These are phyloP conservation scores for Blastobotrys muscicola DNA, from an alignment of 805 yeast genomes.

Conservation along the genomic window DNA sequence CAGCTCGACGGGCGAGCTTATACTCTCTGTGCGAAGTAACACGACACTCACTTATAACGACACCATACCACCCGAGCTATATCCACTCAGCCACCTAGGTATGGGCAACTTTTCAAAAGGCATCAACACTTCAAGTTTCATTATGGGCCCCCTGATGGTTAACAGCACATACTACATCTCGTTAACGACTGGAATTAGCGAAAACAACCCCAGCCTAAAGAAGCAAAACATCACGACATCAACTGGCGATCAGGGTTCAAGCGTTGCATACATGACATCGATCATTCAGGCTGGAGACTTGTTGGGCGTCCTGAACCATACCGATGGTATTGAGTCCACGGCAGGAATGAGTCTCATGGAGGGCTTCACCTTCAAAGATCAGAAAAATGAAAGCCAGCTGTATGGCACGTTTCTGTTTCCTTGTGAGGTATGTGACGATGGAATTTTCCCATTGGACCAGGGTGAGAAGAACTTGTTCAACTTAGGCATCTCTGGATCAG, in stretches of 20 bases:
- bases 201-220: slow-evolving; percentile 15
- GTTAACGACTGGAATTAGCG: slow-evolving; percentile 12
- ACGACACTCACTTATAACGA: slow-evolving; percentile 1
- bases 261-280: slow-evolving; percentile 49
- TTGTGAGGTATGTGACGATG: slow-evolving; percentile 6
- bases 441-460: slow-evolving; percentile 4
- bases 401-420: slow-evolving; percentile 14
- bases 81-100: slow-evolving; percentile 8
- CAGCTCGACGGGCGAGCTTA: slow-evolving; percentile 2
- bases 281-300: not conserved
- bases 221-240: slow-evolving; percentile 5
- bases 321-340: slow-evolving; percentile 13
- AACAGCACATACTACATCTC: slow-evolving; percentile 11
- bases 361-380: too few species aligned
- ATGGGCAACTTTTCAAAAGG: slow-evolving; percentile 3
- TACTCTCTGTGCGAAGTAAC: slow-evolving; percentile 2
- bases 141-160: slow-evolving; percentile 14
- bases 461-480: slow-evolving; percentile 6
- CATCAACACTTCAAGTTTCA: slow-evolving; percentile 2
- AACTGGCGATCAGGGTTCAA: slow-evolving; percentile 6
- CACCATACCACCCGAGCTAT: slow-evolving; percentile 8
- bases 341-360: not conserved
- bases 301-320: slow-evolving; percentile 23
- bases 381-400: not conserved
- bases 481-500: slow-evolving; percentile 33